Conservation (phyloP, 371 early-diverging fungal genomes). For the Mycotypha africana region DNA sequence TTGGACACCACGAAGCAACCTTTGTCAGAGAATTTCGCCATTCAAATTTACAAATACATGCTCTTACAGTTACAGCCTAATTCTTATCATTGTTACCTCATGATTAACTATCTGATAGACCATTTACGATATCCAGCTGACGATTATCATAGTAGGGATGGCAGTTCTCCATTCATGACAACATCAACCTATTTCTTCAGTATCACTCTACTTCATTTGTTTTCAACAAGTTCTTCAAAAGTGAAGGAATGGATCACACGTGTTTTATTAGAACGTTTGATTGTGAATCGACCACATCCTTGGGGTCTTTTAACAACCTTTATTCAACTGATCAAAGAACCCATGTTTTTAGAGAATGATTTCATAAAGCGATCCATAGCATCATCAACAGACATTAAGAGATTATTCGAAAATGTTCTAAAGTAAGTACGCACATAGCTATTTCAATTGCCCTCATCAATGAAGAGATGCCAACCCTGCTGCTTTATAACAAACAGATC, state of each 20-base stretch:
- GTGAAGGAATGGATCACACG: slow-evolving; percentile 93
- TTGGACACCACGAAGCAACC: slow-evolving; percentile 12
- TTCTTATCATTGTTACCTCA: slow-evolving; percentile 71
- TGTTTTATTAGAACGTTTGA: slow-evolving; percentile 88
- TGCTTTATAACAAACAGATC: too few species aligned
- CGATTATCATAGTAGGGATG: too few species aligned
- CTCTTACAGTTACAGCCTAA: slow-evolving; percentile 2
- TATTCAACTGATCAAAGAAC: slow-evolving; percentile 89
- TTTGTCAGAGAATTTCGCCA: slow-evolving; percentile 22
- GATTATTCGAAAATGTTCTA: slow-evolving; percentile 61
- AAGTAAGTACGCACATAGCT: slow-evolving; percentile 33
- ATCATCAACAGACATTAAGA: slow-evolving; percentile 59
- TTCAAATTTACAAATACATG: slow-evolving; percentile 25
- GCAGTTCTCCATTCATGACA: too few species aligned
- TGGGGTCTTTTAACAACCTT: slow-evolving; percentile 96
- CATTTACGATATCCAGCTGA: slow-evolving; percentile 96
- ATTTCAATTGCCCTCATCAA: background rate
- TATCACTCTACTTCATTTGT: slow-evolving; percentile 71
- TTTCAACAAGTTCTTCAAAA: slow-evolving; percentile 48
- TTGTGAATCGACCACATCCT: slow-evolving; percentile 97
- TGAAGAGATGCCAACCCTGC: too few species aligned
- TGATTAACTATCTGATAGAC: slow-evolving; percentile 87
- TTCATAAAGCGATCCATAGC: slow-evolving; percentile 46
- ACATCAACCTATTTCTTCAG: slow-evolving; percentile 93
- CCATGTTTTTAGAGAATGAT: slow-evolving; percentile 75